Evolutionary conservation across 495 filamentous ascomycete genomes (phyloP), one percentile per base, ranked within the genome.

Genomic region (Podospora fimiseda): DNA sequence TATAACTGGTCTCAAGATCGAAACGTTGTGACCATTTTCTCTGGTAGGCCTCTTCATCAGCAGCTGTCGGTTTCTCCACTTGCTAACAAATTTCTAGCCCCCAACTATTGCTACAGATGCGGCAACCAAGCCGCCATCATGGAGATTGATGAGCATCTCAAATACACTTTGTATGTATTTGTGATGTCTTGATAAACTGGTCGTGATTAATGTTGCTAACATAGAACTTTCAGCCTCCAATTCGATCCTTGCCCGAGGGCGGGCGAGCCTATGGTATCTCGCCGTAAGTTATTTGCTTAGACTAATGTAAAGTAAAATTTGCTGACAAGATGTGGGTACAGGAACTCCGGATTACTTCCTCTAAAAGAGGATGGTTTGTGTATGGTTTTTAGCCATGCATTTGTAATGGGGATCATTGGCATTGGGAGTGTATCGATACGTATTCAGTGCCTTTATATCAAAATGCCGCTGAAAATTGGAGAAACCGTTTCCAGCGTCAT

Each of bases 141-240:
- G 93, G 93, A 98, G 71, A 98, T 98, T 70, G 93, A 98, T 56
- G 93, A 98, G 73, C 90, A 98, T 72, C 74, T 98, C 70, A 97
- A 98, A 77, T 98, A 97, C 70, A 98, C 93, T 63, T 98, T 98
- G 93, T 98, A 81, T 73, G 90, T 86, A n/a, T n/a, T n/a, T n/a
- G n/a, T 24, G n/a, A 13, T 49, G 14, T 16, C 19, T 18, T 36
- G 21, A 30, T 44, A 5, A 39, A 4, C 13, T 44, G 42, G 41
- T 40, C 58, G 39, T 37, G 8, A 38, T 13, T 47, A 27, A 43
- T 49, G 43, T 66, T 13, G 16, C 42, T 44, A 44, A 44, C 11
- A 44, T 23, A 5, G n/a, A 20, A 43, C 37, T 37, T 58, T 18
- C 60, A 98, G 93, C 85, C 77, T 98, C 78, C 93, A 98, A 83